A percentile compares a stretch with the other conserved stretches of the same genome.
These are phyloP conservation scores for Gossypium sturtianum DNA, from an alignment of 345 rosid genomes.

Conservation along the genomic window DNA sequence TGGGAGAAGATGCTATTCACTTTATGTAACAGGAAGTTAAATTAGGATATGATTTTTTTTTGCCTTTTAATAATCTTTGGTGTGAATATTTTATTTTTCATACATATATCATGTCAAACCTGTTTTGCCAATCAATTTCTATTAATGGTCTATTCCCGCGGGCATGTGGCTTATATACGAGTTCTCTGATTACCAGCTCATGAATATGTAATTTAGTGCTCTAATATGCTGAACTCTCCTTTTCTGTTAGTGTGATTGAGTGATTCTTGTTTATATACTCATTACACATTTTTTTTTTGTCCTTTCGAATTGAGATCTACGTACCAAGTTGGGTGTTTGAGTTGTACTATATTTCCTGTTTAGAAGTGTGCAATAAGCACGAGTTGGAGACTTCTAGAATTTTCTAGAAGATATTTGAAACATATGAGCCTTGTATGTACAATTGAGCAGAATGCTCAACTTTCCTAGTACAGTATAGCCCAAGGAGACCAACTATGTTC, in stretches of 20 bases:
- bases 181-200: neutral
- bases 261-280: neutral
- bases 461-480: neutral
- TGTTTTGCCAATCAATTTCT: neutral
- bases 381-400: neutral
- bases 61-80: neutral
- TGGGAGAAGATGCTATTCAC: neutral
- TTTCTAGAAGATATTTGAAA: neutral
- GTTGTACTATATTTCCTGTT: neutral
- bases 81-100: neutral
- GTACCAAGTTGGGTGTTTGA: neutral
- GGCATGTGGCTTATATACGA: neutral
- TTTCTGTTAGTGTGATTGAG: neutral
- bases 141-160: neutral
- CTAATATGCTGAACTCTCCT: neutral
- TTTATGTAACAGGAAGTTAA: neutral
- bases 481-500: neutral
- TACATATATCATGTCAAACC: neutral
- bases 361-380: neutral
- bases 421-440: neutral
- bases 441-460: neutral
- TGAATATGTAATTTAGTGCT: neutral
- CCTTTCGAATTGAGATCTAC: neutral
- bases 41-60: neutral
- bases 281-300: neutral